A percentile compares a stretch with the other conserved stretches of the same genome.
These are phyloP conservation scores for Epichloe elymi DNA, from an alignment of 2,329 filamentous ascomycete genomes.

Conservation along the genomic window DNA sequence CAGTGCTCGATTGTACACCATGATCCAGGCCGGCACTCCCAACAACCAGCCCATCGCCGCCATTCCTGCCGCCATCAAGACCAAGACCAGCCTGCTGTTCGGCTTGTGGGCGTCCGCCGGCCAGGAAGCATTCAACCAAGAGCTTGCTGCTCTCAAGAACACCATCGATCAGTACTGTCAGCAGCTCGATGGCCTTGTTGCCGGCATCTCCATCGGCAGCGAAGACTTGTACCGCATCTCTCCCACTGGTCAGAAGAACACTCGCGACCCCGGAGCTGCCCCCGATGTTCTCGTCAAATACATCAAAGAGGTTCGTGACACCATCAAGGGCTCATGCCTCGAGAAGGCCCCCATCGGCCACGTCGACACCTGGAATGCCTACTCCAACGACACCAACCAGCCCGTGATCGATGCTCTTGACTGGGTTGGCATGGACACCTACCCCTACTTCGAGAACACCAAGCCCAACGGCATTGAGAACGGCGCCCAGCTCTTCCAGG, in stretches of 20 bases:
- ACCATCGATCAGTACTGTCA: slow-evolving; percentile 58
- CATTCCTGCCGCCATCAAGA: slow-evolving; percentile 71
- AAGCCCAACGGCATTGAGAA: slow-evolving; percentile 52
- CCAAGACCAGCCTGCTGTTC: slow-evolving; percentile 65
- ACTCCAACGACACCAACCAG: slow-evolving; percentile 58
- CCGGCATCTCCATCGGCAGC: slow-evolving; percentile 73
- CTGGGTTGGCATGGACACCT: slow-evolving; percentile 75
- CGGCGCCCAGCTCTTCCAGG: slow-evolving; percentile 53
- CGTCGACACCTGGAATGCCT: slow-evolving; percentile 81
- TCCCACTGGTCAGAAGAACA: slow-evolving; percentile 50
- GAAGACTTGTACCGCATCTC: slow-evolving; percentile 80
- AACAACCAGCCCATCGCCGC: slow-evolving; percentile 55
- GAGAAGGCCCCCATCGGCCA: slow-evolving; percentile 55
- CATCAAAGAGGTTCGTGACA: slow-evolving; percentile 53
- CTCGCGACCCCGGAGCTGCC: slow-evolving; percentile 47
- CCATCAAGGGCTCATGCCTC: slow-evolving; percentile 49
- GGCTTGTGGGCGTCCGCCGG: slow-evolving; percentile 73
- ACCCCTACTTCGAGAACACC: slow-evolving; percentile 70
- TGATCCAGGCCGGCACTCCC: slow-evolving; percentile 53
- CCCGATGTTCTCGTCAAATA: slow-evolving; percentile 53
- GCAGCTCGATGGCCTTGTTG: slow-evolving; percentile 52
- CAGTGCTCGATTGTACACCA: slow-evolving; percentile 63
- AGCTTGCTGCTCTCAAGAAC: slow-evolving; percentile 56
- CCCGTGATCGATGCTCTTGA: slow-evolving; percentile 57
- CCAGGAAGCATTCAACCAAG: slow-evolving; percentile 50